phyloP scores from a whole-genome alignment of 331 rosid species.

The Stylosanthes scabra region DNA sequence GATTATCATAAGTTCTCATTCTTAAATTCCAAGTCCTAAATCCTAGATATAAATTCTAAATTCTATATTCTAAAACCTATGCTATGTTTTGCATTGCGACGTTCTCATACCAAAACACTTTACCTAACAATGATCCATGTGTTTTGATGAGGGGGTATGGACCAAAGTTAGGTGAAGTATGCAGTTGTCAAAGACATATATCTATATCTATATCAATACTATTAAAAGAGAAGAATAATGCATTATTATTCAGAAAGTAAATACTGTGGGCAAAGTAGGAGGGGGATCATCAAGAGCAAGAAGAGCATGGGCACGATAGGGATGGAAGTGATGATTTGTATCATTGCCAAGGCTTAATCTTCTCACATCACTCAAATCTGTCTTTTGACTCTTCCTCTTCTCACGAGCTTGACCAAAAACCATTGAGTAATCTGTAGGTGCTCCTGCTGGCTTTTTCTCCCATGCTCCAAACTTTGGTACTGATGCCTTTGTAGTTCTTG shows the following conservation, averaged over 20 bases:
- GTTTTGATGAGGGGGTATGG: constrained; percentile 58
- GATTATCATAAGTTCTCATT: too few relatives aligned
- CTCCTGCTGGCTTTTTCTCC: constrained; percentile 59
- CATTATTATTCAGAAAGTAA: not conserved
- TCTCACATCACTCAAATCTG: constrained; percentile 52
- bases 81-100: too few relatives aligned
- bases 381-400: constrained; percentile 61
- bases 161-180: constrained; percentile 44
- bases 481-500: constrained; percentile 48
- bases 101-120: too few relatives aligned
- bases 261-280: constrained; percentile 30
- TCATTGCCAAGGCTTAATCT: constrained; percentile 59
- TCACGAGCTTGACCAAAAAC: constrained; percentile 75
- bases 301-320: constrained; percentile 28
- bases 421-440: constrained; percentile 65
- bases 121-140: constrained; percentile 45
- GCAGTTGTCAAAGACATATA: too few relatives aligned
- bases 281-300: constrained; percentile 32
- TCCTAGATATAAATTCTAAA: too few relatives aligned
- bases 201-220: too few relatives aligned
- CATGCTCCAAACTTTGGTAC: constrained; percentile 92
- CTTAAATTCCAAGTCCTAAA: too few relatives aligned
- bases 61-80: too few relatives aligned
- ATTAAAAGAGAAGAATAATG: too few relatives aligned
- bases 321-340: constrained; percentile 8